Percentiles rank a stretch among this genome's conserved stretches.
Conservation (phyloP, 23 red algal species). For the Gracilaria domingensis region DNA sequence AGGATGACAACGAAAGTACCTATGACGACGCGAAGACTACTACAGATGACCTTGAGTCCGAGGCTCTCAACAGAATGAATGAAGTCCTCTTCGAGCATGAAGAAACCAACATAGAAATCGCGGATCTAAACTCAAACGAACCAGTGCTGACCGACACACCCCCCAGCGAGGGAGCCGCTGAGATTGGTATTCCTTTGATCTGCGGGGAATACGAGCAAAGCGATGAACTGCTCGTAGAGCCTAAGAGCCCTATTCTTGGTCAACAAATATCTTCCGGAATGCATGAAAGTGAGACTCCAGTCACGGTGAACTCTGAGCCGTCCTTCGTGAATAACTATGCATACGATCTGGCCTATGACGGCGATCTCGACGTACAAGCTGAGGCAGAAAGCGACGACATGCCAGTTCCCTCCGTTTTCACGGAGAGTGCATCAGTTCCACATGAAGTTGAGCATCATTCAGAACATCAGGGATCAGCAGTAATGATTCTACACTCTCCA, state of each 20-base stretch:
- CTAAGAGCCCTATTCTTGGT: constrained; percentile 15
- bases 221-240: constrained; percentile 3
- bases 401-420: constrained; percentile 21
- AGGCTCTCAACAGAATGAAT: not conserved
- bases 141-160: not conserved
- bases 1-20: not conserved
- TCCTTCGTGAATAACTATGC: not conserved
- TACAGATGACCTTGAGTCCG: constrained; percentile 24
- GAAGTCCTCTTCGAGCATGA: not conserved
- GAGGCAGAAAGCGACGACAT: not conserved
- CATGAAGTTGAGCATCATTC: not conserved
- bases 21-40: not conserved
- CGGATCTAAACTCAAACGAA: not conserved
- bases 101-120: not conserved
- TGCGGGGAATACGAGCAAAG: constrained; percentile 25
- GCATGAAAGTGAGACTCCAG: not conserved
- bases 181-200: not conserved
- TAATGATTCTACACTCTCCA: not conserved
- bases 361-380: not conserved
- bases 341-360: constrained; percentile 11
- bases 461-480: not conserved
- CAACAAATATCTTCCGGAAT: not conserved
- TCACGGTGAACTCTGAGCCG: not conserved
- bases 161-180: not conserved
- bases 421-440: not conserved